Percentiles rank a stretch among this genome's conserved stretches.
Evolutionary conservation across 768 basidiomycete genomes (phyloP).

Genomic region (Gloeophyllum trabeum): DNA sequence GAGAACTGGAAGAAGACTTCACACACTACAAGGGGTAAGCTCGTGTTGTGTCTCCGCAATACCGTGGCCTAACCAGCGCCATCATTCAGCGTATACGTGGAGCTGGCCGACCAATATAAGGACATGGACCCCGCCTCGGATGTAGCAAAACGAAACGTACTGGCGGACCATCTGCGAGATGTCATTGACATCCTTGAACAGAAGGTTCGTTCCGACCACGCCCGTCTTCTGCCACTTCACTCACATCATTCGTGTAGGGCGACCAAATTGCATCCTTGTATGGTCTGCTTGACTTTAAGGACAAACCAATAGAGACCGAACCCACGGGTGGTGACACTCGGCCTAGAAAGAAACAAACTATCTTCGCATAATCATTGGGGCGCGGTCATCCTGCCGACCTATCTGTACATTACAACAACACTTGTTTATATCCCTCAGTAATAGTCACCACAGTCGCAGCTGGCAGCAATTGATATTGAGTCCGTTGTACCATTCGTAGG

Average conservation of each 20-base stretch:
- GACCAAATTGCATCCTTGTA: constrained; percentile 92
- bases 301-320: constrained; percentile 48
- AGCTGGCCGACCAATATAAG: constrained; percentile 90
- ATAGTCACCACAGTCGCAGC: no score
- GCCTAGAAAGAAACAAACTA: no score
- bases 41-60: constrained; percentile 1
- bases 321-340: no score
- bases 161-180: constrained; percentile 82
- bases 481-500: no score
- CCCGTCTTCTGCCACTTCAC: constrained; percentile 1
- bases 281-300: constrained; percentile 69
- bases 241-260: constrained; percentile 37
- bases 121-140: constrained; percentile 78
- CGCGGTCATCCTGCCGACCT: no score
- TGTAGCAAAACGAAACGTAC: constrained; percentile 69
- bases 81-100: constrained; percentile 65
- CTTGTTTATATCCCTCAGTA: no score
- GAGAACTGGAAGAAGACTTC: constrained; percentile 93
- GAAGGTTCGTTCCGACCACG: constrained; percentile 44
- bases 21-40: constrained; percentile 86
- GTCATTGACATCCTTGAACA: constrained; percentile 88
- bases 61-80: background rate
- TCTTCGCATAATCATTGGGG: no score
- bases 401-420: no score
- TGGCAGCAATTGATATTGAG: no score